Base-by-base conservation (phyloP, 345 rosid genomes). In the Luvunga scandens region DNA sequence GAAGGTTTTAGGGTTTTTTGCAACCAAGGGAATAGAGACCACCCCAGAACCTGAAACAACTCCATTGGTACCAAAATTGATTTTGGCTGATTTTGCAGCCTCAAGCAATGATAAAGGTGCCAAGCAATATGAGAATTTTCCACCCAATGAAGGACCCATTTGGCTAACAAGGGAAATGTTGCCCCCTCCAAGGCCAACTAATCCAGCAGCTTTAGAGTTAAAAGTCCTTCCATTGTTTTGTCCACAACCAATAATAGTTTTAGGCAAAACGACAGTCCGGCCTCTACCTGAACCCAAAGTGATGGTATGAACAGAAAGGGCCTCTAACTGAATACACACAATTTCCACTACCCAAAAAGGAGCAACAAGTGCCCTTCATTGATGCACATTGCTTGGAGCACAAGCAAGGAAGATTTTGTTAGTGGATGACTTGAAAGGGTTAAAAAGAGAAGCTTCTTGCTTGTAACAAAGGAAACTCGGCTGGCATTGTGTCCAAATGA, bases 71-170 rank as follows among this genome's bases (percentile, higher is more conserved):
- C 97, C 92, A n/a, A 91, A 87, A 75, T 84, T 88, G 38, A 91
- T 78, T 70, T 82, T 88, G 83, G 88, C 88, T 28, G 89, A 70
- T 4, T 21, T 34, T 34, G 72, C 68, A 0, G 79, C n/a, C 4
- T 69, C 31, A 36, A 86, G 68, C 1, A 1, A 39, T 61, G 14
- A 61, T 4, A 75, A 57, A 25, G 89, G 93, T 0, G 86, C 82
- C 81, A 90, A 77, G 79, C 93, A 91, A 31, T 89, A 90, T 2
- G 92, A 93, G 84, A 93, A 88, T 81, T 87, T 86, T 5, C 85
- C 85, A 0, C 75, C 84, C 38, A 88, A 82, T 0, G 85, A 68
- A 21, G 85, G 68, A 36, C 87, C 74, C 33, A 91, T 61, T 83
- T 88, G 93, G 9, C 89, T 69, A 53, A 88, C 62, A 25, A 91